These are phyloP conservation scores for Mycogone perniciosa DNA, from an alignment of 2,329 filamentous ascomycete genomes.

Conservation along the genomic window DNA sequence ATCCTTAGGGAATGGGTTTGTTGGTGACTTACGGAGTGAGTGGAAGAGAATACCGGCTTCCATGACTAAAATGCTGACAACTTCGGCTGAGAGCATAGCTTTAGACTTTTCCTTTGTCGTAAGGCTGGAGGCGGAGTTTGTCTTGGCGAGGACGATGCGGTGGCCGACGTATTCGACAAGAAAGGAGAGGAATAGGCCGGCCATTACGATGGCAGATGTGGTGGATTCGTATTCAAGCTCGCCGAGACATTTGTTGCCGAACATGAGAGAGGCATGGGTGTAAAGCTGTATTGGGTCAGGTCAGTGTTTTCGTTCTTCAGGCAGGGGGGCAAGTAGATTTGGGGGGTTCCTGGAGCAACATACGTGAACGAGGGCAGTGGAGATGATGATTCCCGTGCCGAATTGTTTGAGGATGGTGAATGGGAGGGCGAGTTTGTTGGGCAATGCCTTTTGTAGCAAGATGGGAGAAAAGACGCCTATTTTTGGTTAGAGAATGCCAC, in stretches of 20 bases:
- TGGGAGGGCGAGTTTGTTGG: constrained; percentile 39
- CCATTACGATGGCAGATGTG: constrained; percentile 65
- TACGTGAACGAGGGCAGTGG: constrained; percentile 64
- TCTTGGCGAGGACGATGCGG: constrained; percentile 44
- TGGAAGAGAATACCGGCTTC: constrained; percentile 72
- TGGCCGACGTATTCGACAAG: constrained; percentile 62
- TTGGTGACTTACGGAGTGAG: constrained; percentile 49
- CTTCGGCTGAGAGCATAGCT: constrained; percentile 33
- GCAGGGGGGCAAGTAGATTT: not conserved
- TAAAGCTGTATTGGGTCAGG: constrained; percentile 48
- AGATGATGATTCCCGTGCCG: constrained; percentile 65
- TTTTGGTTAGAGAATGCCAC: not conserved
- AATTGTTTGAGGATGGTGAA: constrained; percentile 67
- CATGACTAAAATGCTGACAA: constrained; percentile 60
- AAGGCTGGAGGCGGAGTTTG: constrained; percentile 19
- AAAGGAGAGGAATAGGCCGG: constrained; percentile 66
- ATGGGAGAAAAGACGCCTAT: constrained; percentile 60
- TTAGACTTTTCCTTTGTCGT: constrained; percentile 17
- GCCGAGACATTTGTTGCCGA: constrained; percentile 62
- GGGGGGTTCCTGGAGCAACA: constrained; percentile 15
- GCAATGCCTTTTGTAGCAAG: constrained; percentile 51
- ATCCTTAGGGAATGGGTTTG: not conserved
- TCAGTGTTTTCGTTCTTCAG: not conserved
- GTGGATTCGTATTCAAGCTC: constrained; percentile 61
- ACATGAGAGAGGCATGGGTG: constrained; percentile 68